phyloP scores from a whole-genome alignment of 306 rosid genomes.

The Benincasa hispida region DNA sequence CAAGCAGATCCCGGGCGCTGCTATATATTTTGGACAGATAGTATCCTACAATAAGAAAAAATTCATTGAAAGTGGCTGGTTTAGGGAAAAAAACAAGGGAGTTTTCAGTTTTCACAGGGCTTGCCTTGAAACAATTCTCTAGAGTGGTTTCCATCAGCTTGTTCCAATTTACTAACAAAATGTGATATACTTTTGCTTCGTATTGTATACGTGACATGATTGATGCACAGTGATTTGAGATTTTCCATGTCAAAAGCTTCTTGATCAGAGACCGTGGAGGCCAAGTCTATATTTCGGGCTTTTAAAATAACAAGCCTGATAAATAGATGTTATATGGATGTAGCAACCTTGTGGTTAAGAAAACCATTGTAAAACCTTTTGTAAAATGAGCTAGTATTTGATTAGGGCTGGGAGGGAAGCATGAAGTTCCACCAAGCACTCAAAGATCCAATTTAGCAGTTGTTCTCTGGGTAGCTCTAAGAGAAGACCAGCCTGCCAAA shows the following conservation, averaged over 20 bases:
- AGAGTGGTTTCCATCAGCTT: neutral
- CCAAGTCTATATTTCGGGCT: neutral
- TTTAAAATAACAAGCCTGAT: neutral
- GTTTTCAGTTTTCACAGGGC: neutral
- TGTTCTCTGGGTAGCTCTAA: constrained; percentile 91
- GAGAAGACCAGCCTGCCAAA: constrained; percentile 83
- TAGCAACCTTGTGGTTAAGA: neutral
- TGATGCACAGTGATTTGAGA: neutral
- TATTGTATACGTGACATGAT: neutral
- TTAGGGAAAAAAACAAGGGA: neutral
- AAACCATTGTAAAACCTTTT: neutral
- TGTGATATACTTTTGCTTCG: neutral
- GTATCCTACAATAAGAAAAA: neutral
- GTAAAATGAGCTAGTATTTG: constrained; percentile 39
- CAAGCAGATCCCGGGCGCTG: neutral
- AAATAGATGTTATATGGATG: neutral
- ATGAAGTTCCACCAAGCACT: constrained; percentile 84
- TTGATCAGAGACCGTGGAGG: neutral
- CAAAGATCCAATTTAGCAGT: constrained; percentile 82
- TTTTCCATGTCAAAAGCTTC: neutral
- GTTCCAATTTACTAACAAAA: neutral
- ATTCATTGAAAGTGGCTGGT: neutral
- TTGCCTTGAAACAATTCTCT: neutral
- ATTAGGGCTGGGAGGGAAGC: constrained; percentile 79
- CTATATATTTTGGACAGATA: neutral